A percentile compares a stretch with the other conserved stretches of the same genome.
These are phyloP conservation scores for Xylaria castorea DNA, from an alignment of 495 filamentous ascomycete species.

Conservation along the genomic window DNA sequence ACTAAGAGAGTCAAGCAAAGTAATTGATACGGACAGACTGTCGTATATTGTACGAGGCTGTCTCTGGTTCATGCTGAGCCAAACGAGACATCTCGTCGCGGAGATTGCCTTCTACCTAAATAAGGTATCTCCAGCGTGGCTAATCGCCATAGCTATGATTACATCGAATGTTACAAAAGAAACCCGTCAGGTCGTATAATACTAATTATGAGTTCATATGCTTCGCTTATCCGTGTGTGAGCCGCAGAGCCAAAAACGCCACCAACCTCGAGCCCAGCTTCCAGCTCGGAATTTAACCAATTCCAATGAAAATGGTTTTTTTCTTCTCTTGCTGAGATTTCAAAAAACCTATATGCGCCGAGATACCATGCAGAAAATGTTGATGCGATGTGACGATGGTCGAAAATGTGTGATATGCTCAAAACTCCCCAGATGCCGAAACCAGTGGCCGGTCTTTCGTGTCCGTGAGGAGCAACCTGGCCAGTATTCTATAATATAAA, in stretches of 20 bases:
- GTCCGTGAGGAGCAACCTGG: slow-evolving; percentile 23
- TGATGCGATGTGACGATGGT: slow-evolving; percentile 11
- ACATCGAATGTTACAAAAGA: slow-evolving; percentile 11
- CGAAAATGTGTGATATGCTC: background rate
- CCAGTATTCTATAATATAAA: slow-evolving; percentile 19
- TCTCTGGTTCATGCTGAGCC: slow-evolving; percentile 2
- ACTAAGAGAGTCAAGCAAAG: background rate
- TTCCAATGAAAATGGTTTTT: background rate
- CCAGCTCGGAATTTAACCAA: background rate
- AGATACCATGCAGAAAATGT: background rate
- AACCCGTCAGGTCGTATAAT: slow-evolving; percentile 13
- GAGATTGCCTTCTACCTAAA: background rate
- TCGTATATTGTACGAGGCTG: slow-evolving; percentile 16
- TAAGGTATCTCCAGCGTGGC: background rate
- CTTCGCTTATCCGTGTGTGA: background rate
- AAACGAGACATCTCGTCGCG: background rate
- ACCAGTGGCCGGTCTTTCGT: slow-evolving; percentile 13
- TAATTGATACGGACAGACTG: background rate
- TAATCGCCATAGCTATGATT: background rate
- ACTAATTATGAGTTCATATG: slow-evolving; percentile 3
- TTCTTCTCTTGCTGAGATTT: background rate
- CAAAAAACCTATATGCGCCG: slow-evolving; percentile 5
- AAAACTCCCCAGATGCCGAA: slow-evolving; percentile 25
- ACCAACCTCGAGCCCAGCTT: background rate
- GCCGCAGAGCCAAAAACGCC: background rate